Conservation (phyloP, 345 rosid species). For the Arabidopsis thaliana region TAIR10.1 NC_003071.7:107501-108000, state of each 20-base stretch:
- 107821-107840: conserved; percentile 58
- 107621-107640: conserved; percentile 60
- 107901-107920: conserved; percentile 71
- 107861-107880: conserved; percentile 70
- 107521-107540: conserved; percentile 66
- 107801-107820: conserved; percentile 82
- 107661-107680: conserved; percentile 60
- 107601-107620: conserved; percentile 91
- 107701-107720: conserved; percentile 95
- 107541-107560: conserved; percentile 77
- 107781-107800: conserved; percentile 70
- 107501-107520: conserved; percentile 84
- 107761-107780: conserved; percentile 72
- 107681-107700: conserved; percentile 95
- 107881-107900: conserved; percentile 76
- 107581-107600: conserved; percentile 90
- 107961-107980: conserved; percentile 55
- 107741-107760: conserved; percentile 79
- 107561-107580: conserved; percentile 82
- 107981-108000: conserved; percentile 56
- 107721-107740: conserved; percentile 77
- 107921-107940: conserved; percentile 79
- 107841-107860: conserved; percentile 62
- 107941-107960: conserved; percentile 81
- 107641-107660: conserved; percentile 80